Percentiles rank a stretch among this genome's conserved stretches.
Conservation (phyloP, 495 filamentous ascomycete genomes). For the Lasiosphaeria miniovina region DNA sequence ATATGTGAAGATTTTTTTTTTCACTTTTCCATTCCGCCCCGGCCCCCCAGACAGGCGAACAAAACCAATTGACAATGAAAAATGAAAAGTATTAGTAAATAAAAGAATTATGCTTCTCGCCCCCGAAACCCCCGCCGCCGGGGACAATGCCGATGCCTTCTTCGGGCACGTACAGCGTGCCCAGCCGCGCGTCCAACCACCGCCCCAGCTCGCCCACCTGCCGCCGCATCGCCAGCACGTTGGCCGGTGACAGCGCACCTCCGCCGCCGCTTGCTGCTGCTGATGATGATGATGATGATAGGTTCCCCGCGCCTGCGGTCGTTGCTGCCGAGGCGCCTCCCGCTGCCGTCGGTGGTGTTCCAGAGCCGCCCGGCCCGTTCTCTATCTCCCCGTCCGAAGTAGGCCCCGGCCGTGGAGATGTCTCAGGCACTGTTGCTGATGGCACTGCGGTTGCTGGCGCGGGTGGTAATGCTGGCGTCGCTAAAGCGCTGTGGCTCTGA, state of each 20-base stretch:
- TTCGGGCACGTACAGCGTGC: conserved; percentile 40
- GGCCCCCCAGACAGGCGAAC: too few relatives aligned
- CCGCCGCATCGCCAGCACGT: conserved; percentile 38
- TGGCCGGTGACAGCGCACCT: conserved; percentile 18
- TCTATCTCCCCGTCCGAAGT: not conserved
- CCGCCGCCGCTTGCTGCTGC: not conserved
- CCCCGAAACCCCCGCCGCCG: too few relatives aligned
- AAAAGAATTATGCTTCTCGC: too few relatives aligned
- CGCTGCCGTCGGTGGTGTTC: not conserved
- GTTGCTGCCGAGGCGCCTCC: not conserved
- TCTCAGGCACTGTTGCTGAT: not conserved
- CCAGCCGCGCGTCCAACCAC: conserved; percentile 44
- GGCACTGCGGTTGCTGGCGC: not conserved
- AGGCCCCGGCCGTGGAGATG: not conserved
- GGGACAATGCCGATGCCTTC: conserved; percentile 35
- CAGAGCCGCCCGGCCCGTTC: not conserved
- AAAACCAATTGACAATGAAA: too few relatives aligned
- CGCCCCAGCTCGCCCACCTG: conserved; percentile 48
- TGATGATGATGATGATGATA: conserved; percentile 3
- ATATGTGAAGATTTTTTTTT: too few relatives aligned
- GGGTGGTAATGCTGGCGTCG: not conserved
- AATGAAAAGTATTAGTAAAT: too few relatives aligned
- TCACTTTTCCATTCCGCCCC: too few relatives aligned
- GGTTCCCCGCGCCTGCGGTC: not conserved
- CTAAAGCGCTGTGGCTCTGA: too few relatives aligned